Base-by-base conservation (phyloP, 2,329 filamentous ascomycete species). In the Ampelomyces quisqualis region DNA sequence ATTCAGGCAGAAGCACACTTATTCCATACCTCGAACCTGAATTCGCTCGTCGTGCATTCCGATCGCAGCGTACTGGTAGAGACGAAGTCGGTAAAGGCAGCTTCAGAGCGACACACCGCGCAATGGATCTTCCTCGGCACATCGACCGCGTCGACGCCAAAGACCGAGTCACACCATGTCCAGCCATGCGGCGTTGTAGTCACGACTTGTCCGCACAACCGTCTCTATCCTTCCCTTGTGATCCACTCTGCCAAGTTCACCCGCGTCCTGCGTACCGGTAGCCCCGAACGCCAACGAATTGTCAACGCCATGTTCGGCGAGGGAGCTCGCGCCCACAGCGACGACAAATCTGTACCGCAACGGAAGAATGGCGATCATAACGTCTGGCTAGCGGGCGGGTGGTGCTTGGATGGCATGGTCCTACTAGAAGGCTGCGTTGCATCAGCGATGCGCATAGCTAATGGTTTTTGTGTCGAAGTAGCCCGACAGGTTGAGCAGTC, bases 341-440 rank as follows among this genome's bases (percentile, higher is more conserved):
- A 53, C n/a, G 58, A 59, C 13, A 59, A 62, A 39, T 31, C 44
- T 10, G 34, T 53, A 7, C 43, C 47, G 4, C 21, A 38, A 15
- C 82, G 79, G 78, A 69, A 60, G 6, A 82, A 79, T 42, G 79
- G 79, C 0, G 67, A 78, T 34, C 70, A 72, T 6, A 71, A 73
- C 27, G 73, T 83, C 0, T 82, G 74, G 71, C 53, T 82, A 9
- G 70, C 73, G 1, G 80, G 80, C 5, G 77, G 77, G 0, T 83
- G 79, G 80, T 83, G 79, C 50, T 82, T 79, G 79, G 80, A 83
- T 57, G 80, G 80, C 2, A 79, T 83, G 78, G 78, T 83, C 1
- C 51, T 83, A 11, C 59, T 83, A 3, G 80, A 82, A 57, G 80
- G 80, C 1, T 84, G 80, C 40, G 68, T 82, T 3, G 70, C 79